phyloP scores from a whole-genome alignment of 1,284 basidiomycete species.

The Exobasidium cylindrosporum region DNA sequence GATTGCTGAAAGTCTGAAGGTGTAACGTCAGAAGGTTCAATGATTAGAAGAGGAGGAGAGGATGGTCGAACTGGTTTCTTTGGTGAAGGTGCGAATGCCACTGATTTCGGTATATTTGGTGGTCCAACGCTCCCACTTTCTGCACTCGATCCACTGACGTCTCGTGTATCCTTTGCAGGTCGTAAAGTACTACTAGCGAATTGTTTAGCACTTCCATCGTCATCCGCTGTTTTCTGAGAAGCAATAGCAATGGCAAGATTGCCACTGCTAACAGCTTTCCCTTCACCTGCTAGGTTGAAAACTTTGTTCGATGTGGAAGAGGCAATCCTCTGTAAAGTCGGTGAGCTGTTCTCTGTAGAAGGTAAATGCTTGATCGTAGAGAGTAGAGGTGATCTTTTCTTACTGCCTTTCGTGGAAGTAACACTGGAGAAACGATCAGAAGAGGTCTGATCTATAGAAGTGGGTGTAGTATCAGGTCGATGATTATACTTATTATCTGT shows the following conservation, averaged over 20 bases:
- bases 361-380: neutral
- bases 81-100: constrained; percentile 48
- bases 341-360: neutral
- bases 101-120: constrained; percentile 22
- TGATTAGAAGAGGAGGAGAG: neutral
- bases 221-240: no score
- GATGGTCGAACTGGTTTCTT: constrained; percentile 24
- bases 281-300: no score
- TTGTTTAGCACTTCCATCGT: no score
- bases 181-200: neutral
- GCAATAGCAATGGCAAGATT: no score
- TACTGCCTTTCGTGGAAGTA: constrained; percentile 13
- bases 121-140: neutral
- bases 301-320: no score
- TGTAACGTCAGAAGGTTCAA: neutral
- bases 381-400: neutral
- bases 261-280: no score
- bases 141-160: neutral
- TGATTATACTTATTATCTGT: constrained; percentile 9
- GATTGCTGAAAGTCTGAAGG: neutral
- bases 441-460: neutral
- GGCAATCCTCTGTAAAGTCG: no score
- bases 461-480: neutral
- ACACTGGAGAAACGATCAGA: constrained; percentile 18
- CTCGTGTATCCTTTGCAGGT: neutral